These are phyloP conservation scores for Leucosporidium creatinivorum DNA, from an alignment of 768 basidiomycete species.

Conservation along the genomic window DNA sequence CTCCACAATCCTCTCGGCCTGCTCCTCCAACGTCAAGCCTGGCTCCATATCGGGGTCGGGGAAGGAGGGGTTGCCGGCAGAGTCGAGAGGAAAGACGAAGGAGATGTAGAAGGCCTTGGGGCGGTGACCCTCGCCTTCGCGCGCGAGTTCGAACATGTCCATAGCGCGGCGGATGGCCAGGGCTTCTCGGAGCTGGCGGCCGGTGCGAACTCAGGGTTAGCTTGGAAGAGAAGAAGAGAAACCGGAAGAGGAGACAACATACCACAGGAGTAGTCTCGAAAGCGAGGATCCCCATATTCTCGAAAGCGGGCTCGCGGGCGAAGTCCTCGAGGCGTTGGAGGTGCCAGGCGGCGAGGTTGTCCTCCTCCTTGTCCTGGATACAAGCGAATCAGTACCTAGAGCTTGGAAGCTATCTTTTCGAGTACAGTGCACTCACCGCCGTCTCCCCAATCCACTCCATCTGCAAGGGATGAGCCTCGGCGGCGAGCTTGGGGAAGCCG, in stretches of 20 bases:
- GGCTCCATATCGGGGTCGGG: constrained; percentile 21
- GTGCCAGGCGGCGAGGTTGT: constrained; percentile 39
- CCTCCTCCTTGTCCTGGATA: not conserved
- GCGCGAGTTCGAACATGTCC: constrained; percentile 20
- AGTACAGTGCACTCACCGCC: not conserved
- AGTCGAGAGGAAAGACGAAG: constrained; percentile 37
- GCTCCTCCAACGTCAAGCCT: not conserved
- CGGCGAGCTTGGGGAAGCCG: constrained; percentile 1
- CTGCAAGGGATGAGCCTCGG: constrained; percentile 21
- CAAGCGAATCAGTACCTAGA: no score
- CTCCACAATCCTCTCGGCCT: constrained; percentile 9
- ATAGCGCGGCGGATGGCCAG: constrained; percentile 40
- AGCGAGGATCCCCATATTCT: constrained; percentile 38
- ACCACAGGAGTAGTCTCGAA: constrained; percentile 43
- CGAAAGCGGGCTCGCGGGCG: constrained; percentile 29
- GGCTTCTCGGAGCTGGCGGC: constrained; percentile 38
- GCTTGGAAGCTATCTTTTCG: no score
- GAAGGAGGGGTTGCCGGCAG: constrained; percentile 8
- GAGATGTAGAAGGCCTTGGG: constrained; percentile 40
- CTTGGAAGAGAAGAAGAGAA: no score
- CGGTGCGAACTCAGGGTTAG: no score
- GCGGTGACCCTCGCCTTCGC: not conserved
- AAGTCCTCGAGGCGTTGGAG: constrained; percentile 39
- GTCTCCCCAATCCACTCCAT: not conserved
- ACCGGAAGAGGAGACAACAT: no score